Percentiles rank a stretch among this genome's conserved stretches.
phyloP scores from a whole-genome alignment of 2,329 filamentous ascomycete species.

The Calonectria crousiana region DNA sequence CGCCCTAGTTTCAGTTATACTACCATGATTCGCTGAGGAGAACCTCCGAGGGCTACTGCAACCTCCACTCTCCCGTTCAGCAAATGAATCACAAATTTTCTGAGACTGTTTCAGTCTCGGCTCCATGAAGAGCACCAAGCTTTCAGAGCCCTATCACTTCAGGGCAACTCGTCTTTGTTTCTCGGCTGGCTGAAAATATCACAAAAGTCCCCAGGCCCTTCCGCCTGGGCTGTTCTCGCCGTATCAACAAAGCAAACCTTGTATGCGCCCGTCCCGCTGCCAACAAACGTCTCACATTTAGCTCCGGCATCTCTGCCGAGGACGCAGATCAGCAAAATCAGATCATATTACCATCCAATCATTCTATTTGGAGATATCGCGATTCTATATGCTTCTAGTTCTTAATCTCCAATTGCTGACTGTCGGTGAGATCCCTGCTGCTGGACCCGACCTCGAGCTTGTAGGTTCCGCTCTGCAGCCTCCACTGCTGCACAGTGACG shows the following conservation, averaged over 20 bases:
- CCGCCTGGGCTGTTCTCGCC: not conserved
- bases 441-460: not conserved
- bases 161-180: not conserved
- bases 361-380: not conserved
- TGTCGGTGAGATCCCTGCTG: not conserved
- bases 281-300: not conserved
- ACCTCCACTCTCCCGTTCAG: not conserved
- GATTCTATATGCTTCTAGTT: not conserved
- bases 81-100: not conserved
- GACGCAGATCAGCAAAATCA: not conserved
- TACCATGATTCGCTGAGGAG: not conserved
- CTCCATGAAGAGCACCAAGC: too few relatives aligned
- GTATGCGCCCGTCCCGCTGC: not conserved
- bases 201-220: not conserved
- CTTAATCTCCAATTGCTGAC: not conserved
- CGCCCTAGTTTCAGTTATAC: not conserved
- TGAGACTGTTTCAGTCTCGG: not conserved
- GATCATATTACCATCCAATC: not conserved
- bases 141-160: not conserved
- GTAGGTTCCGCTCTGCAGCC: not conserved
- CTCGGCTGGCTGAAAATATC: not conserved
- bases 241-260: not conserved
- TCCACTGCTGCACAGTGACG: constrained; percentile 52
- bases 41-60: not conserved
- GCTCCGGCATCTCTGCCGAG: not conserved